These are phyloP conservation scores for Phytopythium litorale DNA, from an alignment of 352 stramenopile genomes.

Conservation along the genomic window DNA sequence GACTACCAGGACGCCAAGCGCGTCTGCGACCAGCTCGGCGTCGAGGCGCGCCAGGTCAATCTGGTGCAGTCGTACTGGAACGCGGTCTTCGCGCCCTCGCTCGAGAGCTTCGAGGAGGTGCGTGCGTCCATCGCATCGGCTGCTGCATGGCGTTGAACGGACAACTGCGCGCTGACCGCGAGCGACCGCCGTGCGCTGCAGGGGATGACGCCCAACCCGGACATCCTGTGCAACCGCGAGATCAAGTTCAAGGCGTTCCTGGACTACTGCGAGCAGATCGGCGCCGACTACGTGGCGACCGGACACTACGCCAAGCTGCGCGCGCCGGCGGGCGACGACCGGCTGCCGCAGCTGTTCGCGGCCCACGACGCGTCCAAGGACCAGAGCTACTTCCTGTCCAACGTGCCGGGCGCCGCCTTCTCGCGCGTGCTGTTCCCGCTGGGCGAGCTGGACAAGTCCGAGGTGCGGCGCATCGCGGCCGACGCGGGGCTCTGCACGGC, in stretches of 20 bases:
- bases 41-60: slow-evolving; percentile 88
- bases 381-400: slow-evolving; percentile 97
- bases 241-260: slow-evolving; percentile 99
- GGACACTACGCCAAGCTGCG: slow-evolving; percentile 94
- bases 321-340: slow-evolving; percentile 7
- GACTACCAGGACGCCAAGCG: slow-evolving; percentile 92
- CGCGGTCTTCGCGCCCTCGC: slow-evolving; percentile 95
- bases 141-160: too few relatives aligned
- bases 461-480: slow-evolving; percentile 90
- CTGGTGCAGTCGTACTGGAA: slow-evolving; percentile 97
- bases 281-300: slow-evolving; percentile 92
- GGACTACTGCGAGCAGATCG: slow-evolving; percentile 84
- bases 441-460: slow-evolving; percentile 88
- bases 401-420: slow-evolving; percentile 68
- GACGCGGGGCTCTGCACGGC: slow-evolving; percentile 84
- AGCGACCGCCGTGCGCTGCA: slow-evolving; percentile 1
- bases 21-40: slow-evolving; percentile 90
- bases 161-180: background rate
- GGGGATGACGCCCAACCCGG: slow-evolving; percentile 90
- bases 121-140: background rate
- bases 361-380: slow-evolving; percentile 91
- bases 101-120: slow-evolving; percentile 82
- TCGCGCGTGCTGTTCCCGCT: slow-evolving; percentile 94
- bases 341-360: slow-evolving; percentile 66
- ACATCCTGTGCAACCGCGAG: slow-evolving; percentile 96